Evolutionary conservation across 2,329 filamentous ascomycete genomes (phyloP).

Genomic region (Exophiala sideris): DNA sequence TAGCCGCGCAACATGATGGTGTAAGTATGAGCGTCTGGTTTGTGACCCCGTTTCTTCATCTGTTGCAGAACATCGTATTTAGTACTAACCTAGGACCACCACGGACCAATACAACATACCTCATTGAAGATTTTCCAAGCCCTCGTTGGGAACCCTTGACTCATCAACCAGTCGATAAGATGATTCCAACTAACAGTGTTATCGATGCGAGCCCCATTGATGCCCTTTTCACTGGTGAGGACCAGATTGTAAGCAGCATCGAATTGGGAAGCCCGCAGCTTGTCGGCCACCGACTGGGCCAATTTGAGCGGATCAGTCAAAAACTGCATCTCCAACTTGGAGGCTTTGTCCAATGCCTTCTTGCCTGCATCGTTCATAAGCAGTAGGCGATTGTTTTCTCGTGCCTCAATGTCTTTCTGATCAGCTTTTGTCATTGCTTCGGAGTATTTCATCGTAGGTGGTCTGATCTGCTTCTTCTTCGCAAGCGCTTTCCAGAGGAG

Average conservation of each 20-base stretch:
- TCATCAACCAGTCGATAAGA: constrained; percentile 69
- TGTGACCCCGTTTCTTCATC: constrained; percentile 92
- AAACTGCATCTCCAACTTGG: constrained; percentile 18
- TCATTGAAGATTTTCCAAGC: constrained; percentile 89
- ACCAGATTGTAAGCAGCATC: constrained; percentile 67
- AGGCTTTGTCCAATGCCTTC: constrained; percentile 13
- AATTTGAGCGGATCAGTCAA: constrained; percentile 66
- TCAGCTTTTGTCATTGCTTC: constrained; percentile 7
- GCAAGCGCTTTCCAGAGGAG: constrained; percentile 10
- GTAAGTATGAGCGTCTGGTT: constrained; percentile 78
- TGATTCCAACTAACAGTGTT: constrained; percentile 84
- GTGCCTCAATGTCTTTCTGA: constrained; percentile 17
- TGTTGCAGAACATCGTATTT: constrained; percentile 35
- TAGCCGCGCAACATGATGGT: constrained; percentile 78
- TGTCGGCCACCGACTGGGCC: constrained; percentile 61
- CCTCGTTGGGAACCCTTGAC: constrained; percentile 55
- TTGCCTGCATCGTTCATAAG: constrained; percentile 5
- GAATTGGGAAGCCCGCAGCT: constrained; percentile 58
- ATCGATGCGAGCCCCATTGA: constrained; percentile 45
- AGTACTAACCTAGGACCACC: not conserved
- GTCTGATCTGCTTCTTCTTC: constrained; percentile 1
- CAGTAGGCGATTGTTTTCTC: constrained; percentile 20
- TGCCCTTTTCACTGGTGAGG: constrained; percentile 37
- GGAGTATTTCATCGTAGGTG: constrained; percentile 5
- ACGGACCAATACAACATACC: constrained; percentile 44